phyloP scores from a whole-genome alignment of 1,284 basidiomycete species.

The Trametes sp. region DNA sequence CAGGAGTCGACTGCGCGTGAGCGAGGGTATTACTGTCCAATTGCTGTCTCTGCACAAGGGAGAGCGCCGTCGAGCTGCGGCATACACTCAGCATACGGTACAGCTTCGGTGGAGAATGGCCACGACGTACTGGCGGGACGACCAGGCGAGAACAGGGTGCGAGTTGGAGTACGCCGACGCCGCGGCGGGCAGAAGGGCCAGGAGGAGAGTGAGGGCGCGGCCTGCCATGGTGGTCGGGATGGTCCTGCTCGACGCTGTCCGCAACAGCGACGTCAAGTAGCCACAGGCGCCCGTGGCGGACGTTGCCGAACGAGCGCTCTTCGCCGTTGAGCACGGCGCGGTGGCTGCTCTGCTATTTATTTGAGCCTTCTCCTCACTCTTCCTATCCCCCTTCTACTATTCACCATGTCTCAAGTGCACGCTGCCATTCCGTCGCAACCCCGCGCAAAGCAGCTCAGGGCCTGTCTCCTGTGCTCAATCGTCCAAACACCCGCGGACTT shows the following conservation, averaged over 20 bases:
- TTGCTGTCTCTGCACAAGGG: no score
- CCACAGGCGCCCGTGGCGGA: constrained; percentile 23
- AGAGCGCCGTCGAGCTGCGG: constrained; percentile 56
- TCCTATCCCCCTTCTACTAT: neutral
- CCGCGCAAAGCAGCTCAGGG: constrained; percentile 79
- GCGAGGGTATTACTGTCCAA: no score
- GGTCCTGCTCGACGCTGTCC: constrained; percentile 10
- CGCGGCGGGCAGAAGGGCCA: constrained; percentile 51
- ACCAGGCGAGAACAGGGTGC: constrained; percentile 73
- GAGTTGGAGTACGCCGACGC: constrained; percentile 66
- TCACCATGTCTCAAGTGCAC: constrained; percentile 38
- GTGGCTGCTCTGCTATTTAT: constrained; percentile 2
- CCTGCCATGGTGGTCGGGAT: constrained; percentile 34
- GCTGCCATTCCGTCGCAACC: constrained; percentile 66
- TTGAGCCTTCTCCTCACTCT: neutral
- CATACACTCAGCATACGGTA: constrained; percentile 10
- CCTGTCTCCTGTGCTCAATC: constrained; percentile 93
- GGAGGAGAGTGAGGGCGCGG: constrained; percentile 33
- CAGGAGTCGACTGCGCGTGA: no score
- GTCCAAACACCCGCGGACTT: constrained; percentile 90
- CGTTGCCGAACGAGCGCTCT: constrained; percentile 18
- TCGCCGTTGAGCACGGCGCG: neutral
- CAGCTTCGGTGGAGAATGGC: constrained; percentile 1
- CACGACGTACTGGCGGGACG: constrained; percentile 59
- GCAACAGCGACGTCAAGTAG: constrained; percentile 11